Evolutionary conservation across 345 rosid species (phyloP).

Genomic region (Angophora floribunda): DNA sequence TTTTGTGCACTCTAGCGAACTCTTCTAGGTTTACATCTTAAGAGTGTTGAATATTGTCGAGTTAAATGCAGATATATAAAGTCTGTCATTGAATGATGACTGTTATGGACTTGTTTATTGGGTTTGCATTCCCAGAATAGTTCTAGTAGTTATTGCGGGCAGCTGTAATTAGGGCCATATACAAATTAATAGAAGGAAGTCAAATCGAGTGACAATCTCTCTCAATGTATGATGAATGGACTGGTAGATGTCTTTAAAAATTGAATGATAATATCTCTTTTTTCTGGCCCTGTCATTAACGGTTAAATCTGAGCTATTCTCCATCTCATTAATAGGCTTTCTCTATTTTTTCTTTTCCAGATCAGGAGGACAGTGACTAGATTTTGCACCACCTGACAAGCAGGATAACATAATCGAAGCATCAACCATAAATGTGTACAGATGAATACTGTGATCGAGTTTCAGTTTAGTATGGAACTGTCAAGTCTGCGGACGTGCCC

Average conservation of each 20-base stretch:
- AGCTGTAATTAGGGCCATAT: not conserved
- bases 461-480: not conserved
- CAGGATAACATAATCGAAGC: not conserved
- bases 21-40: not conserved
- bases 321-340: not conserved
- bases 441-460: not conserved
- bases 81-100: not conserved
- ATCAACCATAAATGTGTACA: not conserved
- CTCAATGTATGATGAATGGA: not conserved
- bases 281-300: not conserved
- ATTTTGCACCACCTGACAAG: not conserved
- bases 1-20: not conserved
- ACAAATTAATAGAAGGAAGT: not conserved
- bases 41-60: not conserved
- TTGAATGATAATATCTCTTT: not conserved
- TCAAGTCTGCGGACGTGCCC: not conserved
- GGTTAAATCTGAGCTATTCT: not conserved
- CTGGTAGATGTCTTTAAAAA: not conserved
- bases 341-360: not conserved
- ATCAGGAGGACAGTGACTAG: constrained; percentile 4
- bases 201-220: not conserved
- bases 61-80: not conserved
- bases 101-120: not conserved
- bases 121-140: not conserved
- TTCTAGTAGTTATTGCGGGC: not conserved